phyloP scores from a whole-genome alignment of 2,329 filamentous ascomycete species.

The Boeremia exigua region DNA sequence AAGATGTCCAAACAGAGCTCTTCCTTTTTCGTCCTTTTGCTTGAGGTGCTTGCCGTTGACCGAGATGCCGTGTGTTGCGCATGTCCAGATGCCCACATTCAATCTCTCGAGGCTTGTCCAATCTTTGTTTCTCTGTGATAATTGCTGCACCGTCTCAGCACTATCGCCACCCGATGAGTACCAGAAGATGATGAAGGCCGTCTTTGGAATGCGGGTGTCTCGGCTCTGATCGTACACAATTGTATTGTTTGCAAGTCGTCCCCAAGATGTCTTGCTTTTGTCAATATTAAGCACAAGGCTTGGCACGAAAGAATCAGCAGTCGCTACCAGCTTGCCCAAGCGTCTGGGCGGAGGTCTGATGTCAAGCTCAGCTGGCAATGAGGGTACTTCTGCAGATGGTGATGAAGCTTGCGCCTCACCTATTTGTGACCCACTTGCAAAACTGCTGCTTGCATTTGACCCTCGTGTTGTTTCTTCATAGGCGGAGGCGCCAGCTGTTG shows the following conservation, averaged over 20 bases:
- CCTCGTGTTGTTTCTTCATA: slow-evolving; percentile 39
- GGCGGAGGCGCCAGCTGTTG: slow-evolving; percentile 25
- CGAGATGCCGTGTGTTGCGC: slow-evolving; percentile 75
- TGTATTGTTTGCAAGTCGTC: slow-evolving; percentile 73
- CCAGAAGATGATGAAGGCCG: slow-evolving; percentile 74
- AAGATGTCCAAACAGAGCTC: slow-evolving; percentile 68
- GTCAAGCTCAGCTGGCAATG: slow-evolving; percentile 31
- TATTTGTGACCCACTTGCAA: slow-evolving; percentile 21
- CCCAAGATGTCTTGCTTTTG: slow-evolving; percentile 76
- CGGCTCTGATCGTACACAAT: slow-evolving; percentile 65
- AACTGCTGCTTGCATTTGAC: slow-evolving; percentile 29
- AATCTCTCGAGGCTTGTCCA: slow-evolving; percentile 61
- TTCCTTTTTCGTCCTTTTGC: slow-evolving; percentile 59
- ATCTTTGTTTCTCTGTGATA: slow-evolving; percentile 55
- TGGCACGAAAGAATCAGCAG: slow-evolving; percentile 68
- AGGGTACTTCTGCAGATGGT: slow-evolving; percentile 27
- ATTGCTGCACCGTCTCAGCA: slow-evolving; percentile 62
- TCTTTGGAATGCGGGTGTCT: slow-evolving; percentile 79
- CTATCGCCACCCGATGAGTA: slow-evolving; percentile 69
- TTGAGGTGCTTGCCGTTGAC: slow-evolving; percentile 76
- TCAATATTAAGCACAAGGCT: slow-evolving; percentile 69
- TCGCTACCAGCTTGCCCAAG: slow-evolving; percentile 71
- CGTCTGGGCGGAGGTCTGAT: slow-evolving; percentile 50
- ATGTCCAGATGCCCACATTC: slow-evolving; percentile 78
- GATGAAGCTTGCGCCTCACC: slow-evolving; percentile 24